These are phyloP conservation scores for Candida glucosophila DNA, from an alignment of 1,139 yeast genomes.

Conservation along the genomic window DNA sequence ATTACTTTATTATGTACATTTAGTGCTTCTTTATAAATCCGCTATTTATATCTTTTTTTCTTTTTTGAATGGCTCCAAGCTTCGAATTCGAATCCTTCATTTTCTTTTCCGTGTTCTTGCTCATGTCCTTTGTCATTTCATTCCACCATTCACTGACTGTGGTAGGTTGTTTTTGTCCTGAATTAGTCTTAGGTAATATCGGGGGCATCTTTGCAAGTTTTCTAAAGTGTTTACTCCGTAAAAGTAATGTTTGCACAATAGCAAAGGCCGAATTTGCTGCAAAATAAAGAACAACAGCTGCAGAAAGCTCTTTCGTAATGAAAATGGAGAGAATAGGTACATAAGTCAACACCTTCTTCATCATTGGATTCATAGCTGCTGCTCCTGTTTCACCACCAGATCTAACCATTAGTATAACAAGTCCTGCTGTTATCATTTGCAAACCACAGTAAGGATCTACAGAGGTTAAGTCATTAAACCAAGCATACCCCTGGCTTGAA, in stretches of 20 bases:
- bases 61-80: slow-evolving; percentile 30
- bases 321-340: slow-evolving; percentile 78
- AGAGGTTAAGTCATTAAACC: slow-evolving; percentile 76
- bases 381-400: slow-evolving; percentile 93
- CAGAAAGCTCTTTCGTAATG: slow-evolving; percentile 77
- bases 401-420: slow-evolving; percentile 66
- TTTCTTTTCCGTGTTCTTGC: slow-evolving; percentile 24
- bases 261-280: slow-evolving; percentile 74
- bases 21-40: slow-evolving; percentile 38
- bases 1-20: no score
- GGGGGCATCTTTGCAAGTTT: slow-evolving; percentile 56
- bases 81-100: slow-evolving; percentile 31
- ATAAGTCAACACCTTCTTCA: slow-evolving; percentile 64
- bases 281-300: slow-evolving; percentile 80
- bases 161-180: slow-evolving; percentile 18
- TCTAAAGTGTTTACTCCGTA: slow-evolving; percentile 56
- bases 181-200: slow-evolving; percentile 32
- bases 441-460: slow-evolving; percentile 91
- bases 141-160: slow-evolving; percentile 32
- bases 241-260: slow-evolving; percentile 56
- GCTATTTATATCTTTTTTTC: slow-evolving; percentile 22
- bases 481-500: slow-evolving; percentile 61
- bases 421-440: slow-evolving; percentile 76
- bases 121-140: slow-evolving; percentile 24
- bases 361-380: slow-evolving; percentile 52